A percentile compares a stretch with the other conserved stretches of the same genome.
Evolutionary conservation across 495 filamentous ascomycete genomes (phyloP).

Genomic region (Penicillium dipodomyicola): DNA sequence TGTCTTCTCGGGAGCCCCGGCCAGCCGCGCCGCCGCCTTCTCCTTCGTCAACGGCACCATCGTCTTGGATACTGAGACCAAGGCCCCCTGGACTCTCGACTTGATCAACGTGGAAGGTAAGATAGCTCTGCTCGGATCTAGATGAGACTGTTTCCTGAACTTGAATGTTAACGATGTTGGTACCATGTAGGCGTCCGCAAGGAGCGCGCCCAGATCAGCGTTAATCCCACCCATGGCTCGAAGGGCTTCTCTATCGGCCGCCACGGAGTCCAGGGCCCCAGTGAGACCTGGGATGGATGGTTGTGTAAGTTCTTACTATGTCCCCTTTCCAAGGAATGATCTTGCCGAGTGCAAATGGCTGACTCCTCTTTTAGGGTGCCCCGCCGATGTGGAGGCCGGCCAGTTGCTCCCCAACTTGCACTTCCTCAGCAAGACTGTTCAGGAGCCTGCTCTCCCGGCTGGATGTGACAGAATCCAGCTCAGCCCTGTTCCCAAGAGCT

Average conservation of each 20-base stretch:
- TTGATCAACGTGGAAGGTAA: constrained; percentile 17
- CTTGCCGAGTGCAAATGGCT: constrained; percentile 2
- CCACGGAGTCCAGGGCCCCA: constrained; percentile 2
- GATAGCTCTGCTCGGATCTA: not conserved
- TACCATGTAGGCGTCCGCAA: constrained; percentile 4
- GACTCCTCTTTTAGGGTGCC: constrained; percentile 11
- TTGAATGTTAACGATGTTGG: not conserved
- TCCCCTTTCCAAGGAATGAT: not conserved
- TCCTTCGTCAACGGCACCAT: constrained; percentile 20
- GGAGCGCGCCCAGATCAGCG: constrained; percentile 7
- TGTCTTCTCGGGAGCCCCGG: constrained; percentile 15
- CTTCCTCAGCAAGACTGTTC: constrained; percentile 4
- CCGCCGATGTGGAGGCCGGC: constrained; percentile 3
- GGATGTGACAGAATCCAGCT: constrained; percentile 13
- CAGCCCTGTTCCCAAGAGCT: constrained; percentile 5
- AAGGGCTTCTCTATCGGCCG: constrained; percentile 4
- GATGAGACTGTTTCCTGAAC: not conserved
- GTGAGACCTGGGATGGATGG: constrained; percentile 5
- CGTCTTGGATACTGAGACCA: constrained; percentile 10
- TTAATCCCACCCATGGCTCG: constrained; percentile 10
- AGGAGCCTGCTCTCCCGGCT: constrained; percentile 4
- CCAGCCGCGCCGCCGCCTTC: constrained; percentile 17
- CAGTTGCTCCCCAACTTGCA: constrained; percentile 11
- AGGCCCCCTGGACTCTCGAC: constrained; percentile 20
- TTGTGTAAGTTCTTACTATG: constrained; percentile 3